phyloP scores from a whole-genome alignment of 495 filamentous ascomycete genomes.

The Aspergillus funiculosus region DNA sequence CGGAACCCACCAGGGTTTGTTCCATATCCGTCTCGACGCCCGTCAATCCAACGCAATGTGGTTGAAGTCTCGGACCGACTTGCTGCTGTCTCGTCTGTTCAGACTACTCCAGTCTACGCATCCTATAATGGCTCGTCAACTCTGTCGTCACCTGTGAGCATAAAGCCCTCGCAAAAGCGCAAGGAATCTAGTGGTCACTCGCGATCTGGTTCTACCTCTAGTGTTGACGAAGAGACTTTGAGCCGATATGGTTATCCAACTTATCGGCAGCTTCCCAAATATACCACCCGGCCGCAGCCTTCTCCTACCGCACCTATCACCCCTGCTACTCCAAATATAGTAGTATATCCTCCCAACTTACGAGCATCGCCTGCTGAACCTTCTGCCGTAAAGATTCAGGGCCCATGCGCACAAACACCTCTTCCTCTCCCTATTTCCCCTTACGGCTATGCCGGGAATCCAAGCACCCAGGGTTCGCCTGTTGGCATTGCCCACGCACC shows the following conservation, averaged over 20 bases:
- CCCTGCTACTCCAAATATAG: constrained; percentile 36
- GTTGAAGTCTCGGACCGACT: constrained; percentile 60
- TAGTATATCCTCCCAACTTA: constrained; percentile 36
- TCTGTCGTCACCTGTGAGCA: constrained; percentile 59
- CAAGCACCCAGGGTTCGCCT: constrained; percentile 46
- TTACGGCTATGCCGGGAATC: constrained; percentile 37
- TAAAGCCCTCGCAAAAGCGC: constrained; percentile 46
- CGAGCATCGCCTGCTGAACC: constrained; percentile 17
- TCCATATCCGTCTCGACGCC: constrained; percentile 36
- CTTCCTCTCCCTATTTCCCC: constrained; percentile 35
- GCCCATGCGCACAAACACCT: constrained; percentile 31
- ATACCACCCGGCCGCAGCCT: constrained; percentile 47
- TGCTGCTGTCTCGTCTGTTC: constrained; percentile 48
- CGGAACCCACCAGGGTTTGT: constrained; percentile 45
- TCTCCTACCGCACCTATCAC: constrained; percentile 44
- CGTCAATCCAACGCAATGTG: constrained; percentile 49
- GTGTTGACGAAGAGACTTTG: constrained; percentile 59
- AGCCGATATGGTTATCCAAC: constrained; percentile 72
- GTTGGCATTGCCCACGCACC: constrained; percentile 36
- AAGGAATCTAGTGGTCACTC: constrained; percentile 42
- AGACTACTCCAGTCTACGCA: constrained; percentile 38
- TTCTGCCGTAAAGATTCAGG: constrained; percentile 21
- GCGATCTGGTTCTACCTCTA: constrained; percentile 61
- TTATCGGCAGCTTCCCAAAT: constrained; percentile 70
- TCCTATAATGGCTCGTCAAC: constrained; percentile 32